Conservation (phyloP, 129 eudicot genomes). For the Pittosporum tobira region DNA sequence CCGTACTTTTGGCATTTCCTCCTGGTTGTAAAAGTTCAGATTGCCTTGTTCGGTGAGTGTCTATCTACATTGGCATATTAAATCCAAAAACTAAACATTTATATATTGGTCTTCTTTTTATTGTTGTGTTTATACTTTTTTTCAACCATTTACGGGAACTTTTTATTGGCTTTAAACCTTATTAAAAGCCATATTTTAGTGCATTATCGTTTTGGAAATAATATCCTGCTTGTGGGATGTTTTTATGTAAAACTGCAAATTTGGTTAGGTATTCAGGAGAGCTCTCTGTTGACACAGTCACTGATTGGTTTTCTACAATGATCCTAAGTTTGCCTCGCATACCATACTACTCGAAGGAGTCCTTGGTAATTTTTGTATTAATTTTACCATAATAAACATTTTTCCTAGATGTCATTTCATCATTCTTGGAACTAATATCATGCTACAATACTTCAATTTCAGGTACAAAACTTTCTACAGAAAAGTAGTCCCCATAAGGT, state of each 20-base stretch:
- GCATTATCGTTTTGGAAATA: neutral
- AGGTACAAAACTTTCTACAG: constrained; percentile 64
- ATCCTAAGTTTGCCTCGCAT: constrained; percentile 81
- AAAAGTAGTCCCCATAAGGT: constrained; percentile 85
- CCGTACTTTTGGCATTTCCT: constrained; percentile 67
- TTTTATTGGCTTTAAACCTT: neutral
- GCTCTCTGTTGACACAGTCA: constrained; percentile 88
- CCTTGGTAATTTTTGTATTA: constrained; percentile 52
- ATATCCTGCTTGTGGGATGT: neutral
- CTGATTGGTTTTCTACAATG: constrained; percentile 77
- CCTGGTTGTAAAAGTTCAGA: constrained; percentile 70
- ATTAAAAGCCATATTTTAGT: neutral
- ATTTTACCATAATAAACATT: neutral
- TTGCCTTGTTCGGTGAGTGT: constrained; percentile 66
- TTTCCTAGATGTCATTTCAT: neutral
- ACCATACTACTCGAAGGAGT: constrained; percentile 67
- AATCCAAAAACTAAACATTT: neutral
- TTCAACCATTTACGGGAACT: neutral
- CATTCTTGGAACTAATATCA: constrained; percentile 9
- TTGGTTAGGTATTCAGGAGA: constrained; percentile 72
- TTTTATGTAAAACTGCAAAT: constrained; percentile 4
- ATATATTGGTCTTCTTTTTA: neutral
- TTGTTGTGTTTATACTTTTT: neutral
- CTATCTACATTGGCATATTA: neutral
- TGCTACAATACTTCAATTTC: constrained; percentile 25